Base-by-base conservation (phyloP, 805 yeast genomes). In the Wickerhamomyces pijperi region DNA sequence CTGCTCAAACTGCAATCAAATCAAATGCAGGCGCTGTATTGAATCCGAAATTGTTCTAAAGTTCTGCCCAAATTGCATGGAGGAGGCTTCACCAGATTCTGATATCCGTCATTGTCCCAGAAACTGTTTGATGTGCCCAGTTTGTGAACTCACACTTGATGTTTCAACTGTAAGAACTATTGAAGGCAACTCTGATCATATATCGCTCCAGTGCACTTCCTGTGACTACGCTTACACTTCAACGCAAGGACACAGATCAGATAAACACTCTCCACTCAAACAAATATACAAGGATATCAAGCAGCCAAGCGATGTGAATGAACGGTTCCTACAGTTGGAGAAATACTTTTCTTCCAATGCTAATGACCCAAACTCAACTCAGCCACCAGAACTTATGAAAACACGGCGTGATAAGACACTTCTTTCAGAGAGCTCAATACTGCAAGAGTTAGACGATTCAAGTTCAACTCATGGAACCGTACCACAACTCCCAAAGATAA, bases 101-200 rank as follows among this genome's bases (percentile, higher is more conserved):
- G 23, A 21, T 21, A 21, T 47, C 35, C 39, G 40, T 1, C 38
- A 36, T 18, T 55, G 59, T 37, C 45, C 57, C 1, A 42, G 48
- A 23, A 54, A 50, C 35, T 55, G 59, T 35, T 46, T 53, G 34
- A 48, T 46, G 19, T 55, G 59, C 39, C 59, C 59, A 1, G 4
- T 40, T 1, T 55, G 59, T 39, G 36, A 29, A 3, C n/a, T n/a
- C n/a, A n/a, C n/a, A n/a, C n/a, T n/a, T n/a, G n/a, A n/a, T n/a
- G n/a, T n/a, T n/a, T n/a, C n/a, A n/a, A n/a, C n/a, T n/a, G n/a
- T n/a, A n/a, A n/a, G n/a, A n/a, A n/a, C n/a, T n/a, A n/a, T n/a
- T n/a, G n/a, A n/a, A n/a, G n/a, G n/a, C n/a, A n/a, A n/a, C n/a
- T n/a, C n/a, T n/a, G n/a, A n/a, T n/a, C n/a, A n/a, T n/a, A n/a